Percentiles rank a stretch among this genome's conserved stretches.
Conservation (phyloP, 768 basidiomycete genomes). For the Stropharia rugosoannulata region DNA sequence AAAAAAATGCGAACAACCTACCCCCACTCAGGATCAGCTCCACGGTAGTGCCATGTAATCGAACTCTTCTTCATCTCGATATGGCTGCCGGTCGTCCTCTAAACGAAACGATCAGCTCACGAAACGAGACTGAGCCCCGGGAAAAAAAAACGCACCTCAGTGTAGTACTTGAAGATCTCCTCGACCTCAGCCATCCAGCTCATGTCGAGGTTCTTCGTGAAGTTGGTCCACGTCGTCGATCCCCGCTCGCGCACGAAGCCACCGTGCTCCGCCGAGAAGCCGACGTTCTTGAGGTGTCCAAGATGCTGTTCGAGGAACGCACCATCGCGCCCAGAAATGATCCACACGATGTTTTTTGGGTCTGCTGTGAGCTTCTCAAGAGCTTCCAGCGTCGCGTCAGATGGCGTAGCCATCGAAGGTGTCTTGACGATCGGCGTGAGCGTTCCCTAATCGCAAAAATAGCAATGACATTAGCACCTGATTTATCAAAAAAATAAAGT, state of each 20-base stretch:
- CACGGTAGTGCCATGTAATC: conserved; percentile 97
- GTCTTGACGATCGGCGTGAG: conserved; percentile 96
- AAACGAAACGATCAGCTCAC: conserved; percentile 1
- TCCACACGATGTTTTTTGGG: conserved; percentile 90
- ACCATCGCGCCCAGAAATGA: conserved; percentile 95
- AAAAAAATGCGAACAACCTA: conserved; percentile 22
- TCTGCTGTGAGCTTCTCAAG: conserved; percentile 73
- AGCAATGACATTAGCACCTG: not conserved
- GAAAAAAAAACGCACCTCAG: conserved; percentile 57
- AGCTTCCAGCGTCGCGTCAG: conserved; percentile 68
- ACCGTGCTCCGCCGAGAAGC: conserved; percentile 96
- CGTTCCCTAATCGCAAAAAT: conserved; percentile 62
- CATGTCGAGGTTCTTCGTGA: conserved; percentile 95
- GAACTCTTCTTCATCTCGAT: conserved; percentile 97
- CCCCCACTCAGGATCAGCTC: conserved; percentile 95
- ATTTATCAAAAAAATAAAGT: conserved; percentile 4
- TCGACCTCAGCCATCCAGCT: conserved; percentile 95
- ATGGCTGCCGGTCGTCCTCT: conserved; percentile 92
- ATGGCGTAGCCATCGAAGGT: conserved; percentile 85
- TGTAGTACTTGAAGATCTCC: conserved; percentile 96
- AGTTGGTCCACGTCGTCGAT: conserved; percentile 70
- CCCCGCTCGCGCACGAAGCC: conserved; percentile 84
- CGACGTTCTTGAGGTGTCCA: conserved; percentile 78
- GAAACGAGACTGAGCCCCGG: conserved; percentile 3
- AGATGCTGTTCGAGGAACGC: conserved; percentile 91